A percentile compares a stretch with the other conserved stretches of the same genome.
These are phyloP conservation scores for Talaromyces wortmannii DNA, from an alignment of 495 filamentous ascomycete genomes.

Conservation along the genomic window DNA sequence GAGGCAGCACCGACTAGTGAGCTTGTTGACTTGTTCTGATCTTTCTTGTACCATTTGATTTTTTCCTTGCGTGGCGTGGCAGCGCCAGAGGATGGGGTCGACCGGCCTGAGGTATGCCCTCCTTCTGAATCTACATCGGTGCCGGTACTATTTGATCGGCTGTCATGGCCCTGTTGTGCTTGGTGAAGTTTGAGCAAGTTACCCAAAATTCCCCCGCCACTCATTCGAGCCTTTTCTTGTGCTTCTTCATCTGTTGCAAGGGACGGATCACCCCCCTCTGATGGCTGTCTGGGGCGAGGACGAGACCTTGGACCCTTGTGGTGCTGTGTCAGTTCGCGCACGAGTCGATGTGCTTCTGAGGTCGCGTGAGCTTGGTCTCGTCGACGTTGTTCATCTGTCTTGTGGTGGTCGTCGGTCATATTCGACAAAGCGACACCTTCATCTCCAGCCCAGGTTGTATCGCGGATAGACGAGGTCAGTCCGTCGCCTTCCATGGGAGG, in stretches of 20 bases:
- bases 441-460: constrained; percentile 15
- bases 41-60: constrained; percentile 26
- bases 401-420: constrained; percentile 23
- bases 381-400: constrained; percentile 21
- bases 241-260: background rate
- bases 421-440: constrained; percentile 17
- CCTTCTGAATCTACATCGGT: constrained; percentile 4
- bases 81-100: constrained; percentile 8
- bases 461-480: background rate
- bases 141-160: background rate
- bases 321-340: constrained; percentile 13
- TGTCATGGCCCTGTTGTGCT: constrained; percentile 11
- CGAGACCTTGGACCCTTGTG: background rate
- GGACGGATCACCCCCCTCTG: background rate
- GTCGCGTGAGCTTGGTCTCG: constrained; percentile 7
- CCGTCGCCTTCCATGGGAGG: constrained; percentile 1
- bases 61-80: constrained; percentile 22
- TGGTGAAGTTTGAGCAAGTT: constrained; percentile 75
- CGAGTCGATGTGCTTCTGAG: constrained; percentile 15
- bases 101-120: constrained; percentile 1
- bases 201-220: constrained; percentile 63
- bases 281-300: background rate
- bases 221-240: background rate
- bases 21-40: constrained; percentile 18
- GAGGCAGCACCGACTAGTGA: constrained; percentile 22